Evolutionary conservation across 2,329 filamentous ascomycete species (phyloP), one percentile per base, ranked within the genome.

Genomic region (Samsoniella hepiali): DNA sequence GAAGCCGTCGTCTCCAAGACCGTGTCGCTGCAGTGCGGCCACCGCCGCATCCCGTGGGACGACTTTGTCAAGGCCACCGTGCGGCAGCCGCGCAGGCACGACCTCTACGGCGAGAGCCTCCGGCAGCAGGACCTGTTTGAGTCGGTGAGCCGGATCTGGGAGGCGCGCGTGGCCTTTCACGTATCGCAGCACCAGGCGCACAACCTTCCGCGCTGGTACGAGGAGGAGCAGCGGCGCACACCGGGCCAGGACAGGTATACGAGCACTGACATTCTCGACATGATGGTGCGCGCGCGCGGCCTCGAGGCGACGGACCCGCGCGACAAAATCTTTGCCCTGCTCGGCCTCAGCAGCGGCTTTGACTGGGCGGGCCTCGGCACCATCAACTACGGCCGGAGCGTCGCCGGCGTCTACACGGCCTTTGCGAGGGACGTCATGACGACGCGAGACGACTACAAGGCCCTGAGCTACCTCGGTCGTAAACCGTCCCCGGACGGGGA

Each of bases 1-100:
- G 58, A 61, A 44, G 58, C 58, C n/a, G 58, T 61, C 47, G 58
- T 61, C 8, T 61, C 47, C 34, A 54, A 61, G 27, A 38, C 34
- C 22, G 45, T 61, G 1, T 61, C 58, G 31, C 40, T 61, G 17
- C 58, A 61, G 31, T 53, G 58, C n/a, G 40, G 58, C 22, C 47
- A 61, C 15, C 50, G 58, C 9, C 42, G 58, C 22, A 29, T 61
- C 5, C 58, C 58, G 7, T 61, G 58, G 45, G 58, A 61, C 31
- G 58, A 61, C 58, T 61, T 61, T 34, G n/a, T 61, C 38, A 53
- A 29, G 34, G 22, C 36, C 31, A 61, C 58, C 3, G 47, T 61
- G 36, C 47, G 53, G 3, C 58, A 42, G 36, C n/a, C 9, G 7
- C 58, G 58, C 17, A 36, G 13, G 10, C 58, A 61, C 36, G 58